phyloP scores from a whole-genome alignment of 1,139 yeast genomes.

The Yamadazyma oceani region DNA sequence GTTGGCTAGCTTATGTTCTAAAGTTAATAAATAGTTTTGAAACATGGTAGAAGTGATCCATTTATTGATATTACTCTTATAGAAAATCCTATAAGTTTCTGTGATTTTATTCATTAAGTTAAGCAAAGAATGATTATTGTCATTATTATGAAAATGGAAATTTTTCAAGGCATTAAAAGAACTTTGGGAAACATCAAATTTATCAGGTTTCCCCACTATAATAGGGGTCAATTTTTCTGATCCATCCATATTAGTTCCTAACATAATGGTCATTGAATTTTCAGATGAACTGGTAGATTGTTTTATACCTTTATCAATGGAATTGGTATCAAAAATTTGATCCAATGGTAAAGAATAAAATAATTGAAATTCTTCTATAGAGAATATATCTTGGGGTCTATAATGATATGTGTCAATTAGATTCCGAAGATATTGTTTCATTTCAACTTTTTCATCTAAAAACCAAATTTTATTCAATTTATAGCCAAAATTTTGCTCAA shows the following conservation, averaged over 20 bases:
- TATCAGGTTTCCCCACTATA: constrained; percentile 60
- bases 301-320: constrained; percentile 46
- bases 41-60: constrained; percentile 69
- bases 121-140: constrained; percentile 6
- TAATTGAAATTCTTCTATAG: constrained; percentile 60
- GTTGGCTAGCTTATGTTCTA: constrained; percentile 54
- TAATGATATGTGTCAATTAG: constrained; percentile 35
- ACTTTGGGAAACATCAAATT: constrained; percentile 45
- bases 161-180: constrained; percentile 32
- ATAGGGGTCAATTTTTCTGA: constrained; percentile 61
- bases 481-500: constrained; percentile 30
- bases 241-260: constrained; percentile 64
- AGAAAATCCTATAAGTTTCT: constrained; percentile 50
- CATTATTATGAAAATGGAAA: constrained; percentile 16
- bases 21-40: constrained; percentile 58
- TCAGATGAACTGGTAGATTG: constrained; percentile 51
- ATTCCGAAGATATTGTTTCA: constrained; percentile 35
- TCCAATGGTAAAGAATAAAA: constrained; percentile 64
- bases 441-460: constrained; percentile 53
- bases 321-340: constrained; percentile 51
- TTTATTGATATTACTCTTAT: constrained; percentile 60
- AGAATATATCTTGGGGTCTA: constrained; percentile 55
- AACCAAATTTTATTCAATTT: constrained; percentile 61
- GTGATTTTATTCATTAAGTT: constrained; percentile 47
- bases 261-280: constrained; percentile 57